Base-by-base conservation (phyloP, 805 yeast species). In the Saturnispora silvae region DNA sequence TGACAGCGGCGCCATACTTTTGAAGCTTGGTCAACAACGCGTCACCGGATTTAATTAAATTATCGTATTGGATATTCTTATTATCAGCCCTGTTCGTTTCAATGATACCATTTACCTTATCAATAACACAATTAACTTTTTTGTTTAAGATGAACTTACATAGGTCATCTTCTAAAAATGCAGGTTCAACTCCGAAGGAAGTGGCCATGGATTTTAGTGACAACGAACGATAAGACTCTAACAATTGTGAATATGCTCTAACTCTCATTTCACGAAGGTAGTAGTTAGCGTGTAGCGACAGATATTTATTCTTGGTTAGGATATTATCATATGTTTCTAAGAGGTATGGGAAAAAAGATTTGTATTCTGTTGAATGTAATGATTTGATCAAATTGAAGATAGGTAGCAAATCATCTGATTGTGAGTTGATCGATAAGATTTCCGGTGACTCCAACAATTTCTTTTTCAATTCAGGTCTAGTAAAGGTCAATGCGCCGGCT, bases 11-110 rank as follows among this genome's bases (percentile, higher is more conserved):
- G 33, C 95, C 95, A 51, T 89, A 92, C 59, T 87, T 92, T 59
- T 92, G 98, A 54, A 92, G 70, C 59, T 89, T 92, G 14, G 98
- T 89, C 56, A 92, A 73, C 51, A 92, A 67, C 2, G 78, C 75
- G 54, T 92, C 98, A 45, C 98, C 97, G 56, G 81, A 94, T 60
- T 84, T 86, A 51, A 92, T 77, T 52, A 92, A 70, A 45, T 67
- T 60, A 56, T 86, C 95, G 59, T 87, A 92, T 62, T 89, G 97
- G 40, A 84, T 81, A 56, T 92, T 89, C 63, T 92, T 92, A 63
- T 81, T 86, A 58, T 92, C 98, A 2, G 96, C 96, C 48, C 97
- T 72, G 60, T 86, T 92, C 14, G 98, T 92, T 57, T 84, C 94
- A 45, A 92, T 83, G 43, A 92, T 84, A 11, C 94, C 97, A 58